Evolutionary conservation across 2,329 filamentous ascomycete genomes (phyloP), one percentile per base, ranked within the genome.

Genomic region (Apiospora aurea): DNA sequence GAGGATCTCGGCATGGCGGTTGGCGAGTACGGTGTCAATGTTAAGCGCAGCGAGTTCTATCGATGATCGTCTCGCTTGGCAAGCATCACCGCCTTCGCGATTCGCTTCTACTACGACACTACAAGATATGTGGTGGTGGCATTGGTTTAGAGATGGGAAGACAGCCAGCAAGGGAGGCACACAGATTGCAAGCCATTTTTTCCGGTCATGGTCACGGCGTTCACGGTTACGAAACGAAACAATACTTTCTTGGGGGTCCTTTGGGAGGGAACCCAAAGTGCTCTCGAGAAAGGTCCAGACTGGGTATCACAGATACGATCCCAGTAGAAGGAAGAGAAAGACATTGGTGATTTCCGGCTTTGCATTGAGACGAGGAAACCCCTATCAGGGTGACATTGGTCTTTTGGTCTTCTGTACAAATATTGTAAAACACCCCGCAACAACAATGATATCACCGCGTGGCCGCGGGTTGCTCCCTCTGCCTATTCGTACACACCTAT

Each of bases 1-100:
- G 96, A 99, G 84, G 96, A 99, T 82, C 83, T 99, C 78, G 96
- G 96, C 21, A 98, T 98, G 95, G 96, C 96, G 0, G 96, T 98
- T 43, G 94, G 94, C 44, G 96, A 99, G 86, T 99, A 98, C 81
- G 96, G 96, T 1, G 95, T 99, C 70, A 99, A 97, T 80, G 93
- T 98, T 70, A 98, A 97, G 90, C 89, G 96, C 75, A 95, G 96
- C 79, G 96, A 99, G 85, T 99, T 98, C 81, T 99, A 99, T 82
- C 89, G 95, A 78, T 98, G 77, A 82, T 43, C 41, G 4, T 1
- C 14, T 13, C 4, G 13, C 26, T 14, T 2, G 13, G 4, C 51
- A 57, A 57, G 10, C 5, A 34, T 34, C 14, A 34, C 26, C 10
- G 51, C 14, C 13, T 18, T 14, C 10, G 3, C 57, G 57, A 41